Evolutionary conservation across 495 filamentous ascomycete genomes (phyloP).

Genomic region (Aspergillus avenaceus): DNA sequence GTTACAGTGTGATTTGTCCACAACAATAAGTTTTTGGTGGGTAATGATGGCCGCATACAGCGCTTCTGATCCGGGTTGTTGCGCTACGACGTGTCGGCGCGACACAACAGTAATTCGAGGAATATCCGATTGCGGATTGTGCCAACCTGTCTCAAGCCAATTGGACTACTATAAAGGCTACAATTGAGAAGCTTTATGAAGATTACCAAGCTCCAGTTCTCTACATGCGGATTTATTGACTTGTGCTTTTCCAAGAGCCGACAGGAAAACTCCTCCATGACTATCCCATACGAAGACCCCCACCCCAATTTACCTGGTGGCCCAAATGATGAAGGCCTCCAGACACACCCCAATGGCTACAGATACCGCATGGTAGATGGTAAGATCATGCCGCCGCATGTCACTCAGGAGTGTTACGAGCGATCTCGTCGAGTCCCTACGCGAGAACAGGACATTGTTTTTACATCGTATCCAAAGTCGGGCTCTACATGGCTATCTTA

Average conservation of each 20-base stretch:
- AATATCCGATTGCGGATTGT: too few relatives aligned
- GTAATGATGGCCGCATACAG: too few relatives aligned
- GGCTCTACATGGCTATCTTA: not conserved
- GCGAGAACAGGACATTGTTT: not conserved
- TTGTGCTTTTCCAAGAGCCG: not conserved
- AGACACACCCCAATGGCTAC: not conserved
- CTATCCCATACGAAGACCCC: not conserved
- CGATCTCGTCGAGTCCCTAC: not conserved
- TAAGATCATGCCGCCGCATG: conserved; percentile 6
- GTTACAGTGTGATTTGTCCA: too few relatives aligned
- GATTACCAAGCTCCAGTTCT: too few relatives aligned
- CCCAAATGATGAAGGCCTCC: not conserved
- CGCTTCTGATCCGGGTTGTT: too few relatives aligned
- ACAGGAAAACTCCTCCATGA: not conserved
- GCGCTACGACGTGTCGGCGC: too few relatives aligned
- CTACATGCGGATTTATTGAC: too few relatives aligned
- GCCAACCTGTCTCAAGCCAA: too few relatives aligned
- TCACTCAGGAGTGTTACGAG: conserved; percentile 10
- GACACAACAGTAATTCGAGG: too few relatives aligned
- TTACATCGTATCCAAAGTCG: not conserved
- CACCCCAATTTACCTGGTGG: not conserved
- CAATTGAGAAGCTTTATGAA: too few relatives aligned
- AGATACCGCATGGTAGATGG: not conserved
- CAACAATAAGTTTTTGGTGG: too few relatives aligned
- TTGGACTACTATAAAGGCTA: too few relatives aligned